Evolutionary conservation across 371 early-diverging fungal species (phyloP).

Genomic region (Mucor plumbeus): DNA sequence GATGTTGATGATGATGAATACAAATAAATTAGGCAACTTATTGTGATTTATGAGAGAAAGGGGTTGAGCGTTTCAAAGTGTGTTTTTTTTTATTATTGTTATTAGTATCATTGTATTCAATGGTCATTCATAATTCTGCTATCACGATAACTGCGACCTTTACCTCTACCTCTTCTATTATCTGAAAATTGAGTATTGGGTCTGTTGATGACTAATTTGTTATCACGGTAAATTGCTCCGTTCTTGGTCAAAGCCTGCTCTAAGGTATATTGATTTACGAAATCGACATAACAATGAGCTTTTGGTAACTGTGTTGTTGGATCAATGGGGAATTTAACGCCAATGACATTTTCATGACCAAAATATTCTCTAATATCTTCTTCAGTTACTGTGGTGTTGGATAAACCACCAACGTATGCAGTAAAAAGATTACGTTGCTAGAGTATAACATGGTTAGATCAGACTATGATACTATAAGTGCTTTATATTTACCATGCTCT

Average conservation of each 20-base stretch:
- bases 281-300: slow-evolving; percentile 56
- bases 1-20: not conserved
- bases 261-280: slow-evolving; percentile 38
- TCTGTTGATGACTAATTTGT: slow-evolving; percentile 49
- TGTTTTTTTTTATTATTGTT: not conserved
- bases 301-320: slow-evolving; percentile 45
- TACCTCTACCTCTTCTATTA: slow-evolving; percentile 24
- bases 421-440: slow-evolving; percentile 44
- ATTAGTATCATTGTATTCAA: not conserved
- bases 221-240: slow-evolving; percentile 45
- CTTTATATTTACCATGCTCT: slow-evolving; percentile 31
- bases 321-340: slow-evolving; percentile 52
- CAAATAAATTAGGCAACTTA: too few relatives aligned
- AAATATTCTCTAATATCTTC: slow-evolving; percentile 53
- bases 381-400: slow-evolving; percentile 45
- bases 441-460: not conserved
- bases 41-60: not conserved
- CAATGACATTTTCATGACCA: slow-evolving; percentile 48
- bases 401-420: slow-evolving; percentile 52
- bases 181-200: slow-evolving; percentile 40
- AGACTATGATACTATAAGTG: not conserved
- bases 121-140: slow-evolving; percentile 28
- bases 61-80: slow-evolving; percentile 4
- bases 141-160: slow-evolving; percentile 33
- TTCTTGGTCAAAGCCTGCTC: slow-evolving; percentile 49